Conservation (phyloP, 2,329 filamentous ascomycete species). For the Calycina herbarum region DNA sequence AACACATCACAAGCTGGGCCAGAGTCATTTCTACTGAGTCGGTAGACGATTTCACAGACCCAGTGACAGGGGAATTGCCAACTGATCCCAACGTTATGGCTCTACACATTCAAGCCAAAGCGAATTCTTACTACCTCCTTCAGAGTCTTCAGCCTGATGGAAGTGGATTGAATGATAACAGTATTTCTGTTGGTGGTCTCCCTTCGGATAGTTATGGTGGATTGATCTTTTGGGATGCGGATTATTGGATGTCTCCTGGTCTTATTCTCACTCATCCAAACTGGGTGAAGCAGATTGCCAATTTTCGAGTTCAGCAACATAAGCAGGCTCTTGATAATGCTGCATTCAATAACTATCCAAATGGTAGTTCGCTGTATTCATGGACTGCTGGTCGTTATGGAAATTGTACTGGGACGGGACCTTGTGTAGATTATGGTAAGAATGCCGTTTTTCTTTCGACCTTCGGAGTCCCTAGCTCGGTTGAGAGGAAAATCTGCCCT, state of each 20-base stretch:
- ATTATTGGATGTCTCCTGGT: slow-evolving; percentile 50
- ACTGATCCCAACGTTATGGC: slow-evolving; percentile 56
- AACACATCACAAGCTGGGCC: slow-evolving; percentile 63
- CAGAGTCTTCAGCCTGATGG: slow-evolving; percentile 50
- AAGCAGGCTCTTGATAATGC: slow-evolving; percentile 61
- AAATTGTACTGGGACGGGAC: slow-evolving; percentile 64
- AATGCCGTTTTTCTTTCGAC: too few relatives aligned
- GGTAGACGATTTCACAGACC: slow-evolving; percentile 62
- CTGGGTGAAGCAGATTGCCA: slow-evolving; percentile 61
- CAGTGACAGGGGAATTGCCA: slow-evolving; percentile 57
- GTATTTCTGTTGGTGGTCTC: slow-evolving; percentile 67
- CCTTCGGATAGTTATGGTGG: slow-evolving; percentile 68
- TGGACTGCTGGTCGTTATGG: slow-evolving; percentile 69
- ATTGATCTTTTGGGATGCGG: slow-evolving; percentile 44
- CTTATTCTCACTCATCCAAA: slow-evolving; percentile 63
- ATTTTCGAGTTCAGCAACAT: slow-evolving; percentile 61
- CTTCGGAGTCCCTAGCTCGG: too few relatives aligned
- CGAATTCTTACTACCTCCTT: slow-evolving; percentile 57
- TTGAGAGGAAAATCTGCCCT: too few relatives aligned
- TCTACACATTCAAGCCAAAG: slow-evolving; percentile 53
- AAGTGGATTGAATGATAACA: slow-evolving; percentile 58
- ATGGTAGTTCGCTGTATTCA: slow-evolving; percentile 61
- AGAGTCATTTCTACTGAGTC: slow-evolving; percentile 58
- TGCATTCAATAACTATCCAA: slow-evolving; percentile 58
- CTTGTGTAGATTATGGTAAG: slow-evolving; percentile 64